Evolutionary conservation across 2,329 filamentous ascomycete genomes (phyloP).

Genomic region (Hirsutella minnesotensis): DNA sequence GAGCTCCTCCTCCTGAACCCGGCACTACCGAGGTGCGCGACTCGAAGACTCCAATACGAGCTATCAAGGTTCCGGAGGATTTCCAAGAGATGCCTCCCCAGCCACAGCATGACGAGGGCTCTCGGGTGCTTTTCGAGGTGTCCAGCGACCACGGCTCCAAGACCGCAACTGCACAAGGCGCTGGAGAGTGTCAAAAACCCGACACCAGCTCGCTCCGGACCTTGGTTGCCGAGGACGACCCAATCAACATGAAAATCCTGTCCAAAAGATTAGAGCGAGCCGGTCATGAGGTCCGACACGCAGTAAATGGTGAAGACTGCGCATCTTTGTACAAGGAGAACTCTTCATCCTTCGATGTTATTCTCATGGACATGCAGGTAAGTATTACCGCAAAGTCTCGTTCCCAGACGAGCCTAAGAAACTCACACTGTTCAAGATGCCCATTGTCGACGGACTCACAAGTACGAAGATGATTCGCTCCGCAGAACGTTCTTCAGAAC

Average conservation of each 20-base stretch:
- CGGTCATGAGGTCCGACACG: slow-evolving; percentile 60
- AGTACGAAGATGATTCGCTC: slow-evolving; percentile 77
- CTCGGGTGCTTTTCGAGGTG: slow-evolving; percentile 29
- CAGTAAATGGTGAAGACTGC: slow-evolving; percentile 78
- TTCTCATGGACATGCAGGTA: slow-evolving; percentile 91
- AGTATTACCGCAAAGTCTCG: slow-evolving; percentile 15
- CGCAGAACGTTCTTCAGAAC: slow-evolving; percentile 44
- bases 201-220: slow-evolving; percentile 37
- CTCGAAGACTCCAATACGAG: slow-evolving; percentile 31
- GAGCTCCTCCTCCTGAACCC: slow-evolving; percentile 10
- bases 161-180: slow-evolving; percentile 10
- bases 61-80: slow-evolving; percentile 38
- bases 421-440: slow-evolving; percentile 52
- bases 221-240: slow-evolving; percentile 78
- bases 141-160: slow-evolving; percentile 8
- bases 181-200: slow-evolving; percentile 11
- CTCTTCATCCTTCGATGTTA: slow-evolving; percentile 55
- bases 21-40: slow-evolving; percentile 29
- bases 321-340: slow-evolving; percentile 56
- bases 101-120: slow-evolving; percentile 18
- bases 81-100: slow-evolving; percentile 20
- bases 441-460: slow-evolving; percentile 73
- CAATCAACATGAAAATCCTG: slow-evolving; percentile 73
- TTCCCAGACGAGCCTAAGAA: not conserved
- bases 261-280: slow-evolving; percentile 68